Evolutionary conservation across 108 stramenopile genomes (phyloP).

Genomic region (Cylindrotheca fusiformis): DNA sequence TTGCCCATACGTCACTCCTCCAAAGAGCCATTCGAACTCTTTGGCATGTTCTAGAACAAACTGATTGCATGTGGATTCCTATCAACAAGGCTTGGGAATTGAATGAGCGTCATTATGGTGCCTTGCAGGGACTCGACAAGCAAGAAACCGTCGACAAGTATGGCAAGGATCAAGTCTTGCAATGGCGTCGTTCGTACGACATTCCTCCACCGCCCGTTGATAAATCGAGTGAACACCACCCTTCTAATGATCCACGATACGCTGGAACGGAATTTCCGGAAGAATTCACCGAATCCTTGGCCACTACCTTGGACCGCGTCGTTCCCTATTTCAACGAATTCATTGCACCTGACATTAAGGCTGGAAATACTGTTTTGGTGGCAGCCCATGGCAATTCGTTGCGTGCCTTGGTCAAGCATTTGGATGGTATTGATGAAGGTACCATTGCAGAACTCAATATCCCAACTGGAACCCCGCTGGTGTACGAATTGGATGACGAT

Average conservation of each 20-base stretch:
- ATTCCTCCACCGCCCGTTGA: constrained; percentile 84
- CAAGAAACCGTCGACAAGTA: constrained; percentile 92
- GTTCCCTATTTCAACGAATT: constrained; percentile 75
- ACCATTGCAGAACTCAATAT: constrained; percentile 88
- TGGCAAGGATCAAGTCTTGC: constrained; percentile 88
- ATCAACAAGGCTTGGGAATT: constrained; percentile 82
- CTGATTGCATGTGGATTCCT: constrained; percentile 81
- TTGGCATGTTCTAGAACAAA: constrained; percentile 85
- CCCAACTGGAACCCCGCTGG: constrained; percentile 87
- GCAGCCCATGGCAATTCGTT: constrained; percentile 93
- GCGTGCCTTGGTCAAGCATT: constrained; percentile 89
- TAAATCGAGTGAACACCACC: constrained; percentile 61
- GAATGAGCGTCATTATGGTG: constrained; percentile 93
- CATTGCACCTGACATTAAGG: constrained; percentile 78
- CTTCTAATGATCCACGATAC: constrained; percentile 86
- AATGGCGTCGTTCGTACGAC: constrained; percentile 92
- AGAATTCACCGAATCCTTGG: constrained; percentile 79
- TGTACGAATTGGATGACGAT: constrained; percentile 88
- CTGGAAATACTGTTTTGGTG: constrained; percentile 78
- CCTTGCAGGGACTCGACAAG: constrained; percentile 89
- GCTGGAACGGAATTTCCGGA: constrained; percentile 49
- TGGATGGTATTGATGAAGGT: constrained; percentile 80
- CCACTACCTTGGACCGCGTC: constrained; percentile 88
- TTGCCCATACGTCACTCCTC: constrained; percentile 88
- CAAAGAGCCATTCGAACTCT: constrained; percentile 85